Base-by-base conservation (phyloP, 805 yeast genomes). In the Barnettozyma pratensis region DNA sequence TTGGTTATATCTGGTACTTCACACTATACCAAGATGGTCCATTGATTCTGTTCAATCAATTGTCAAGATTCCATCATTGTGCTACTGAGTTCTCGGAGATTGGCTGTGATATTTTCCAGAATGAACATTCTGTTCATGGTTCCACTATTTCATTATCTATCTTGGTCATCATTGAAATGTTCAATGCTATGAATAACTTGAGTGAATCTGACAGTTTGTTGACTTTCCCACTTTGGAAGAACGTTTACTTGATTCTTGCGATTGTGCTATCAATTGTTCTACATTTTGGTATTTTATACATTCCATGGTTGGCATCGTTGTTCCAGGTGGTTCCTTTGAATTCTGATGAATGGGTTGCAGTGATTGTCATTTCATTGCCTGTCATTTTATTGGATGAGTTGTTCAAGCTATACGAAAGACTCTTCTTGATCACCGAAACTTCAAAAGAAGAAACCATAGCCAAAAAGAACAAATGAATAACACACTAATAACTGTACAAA, bases 1-100 rank as follows among this genome's bases (percentile, higher is more conserved):
- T 67, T 46, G 74, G 74, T 7, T 70, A 70, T 46, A 66, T 64
- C 12, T 70, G 74, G 74, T 67, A 66, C 59, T 70, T 68, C 53
- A 45, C 69, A 45, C 56, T 48, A 43, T 64, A 65, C 45, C 45
- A 51, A 7, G 54, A 58, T 14, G 74, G 74, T 5, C 74, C 74
- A n/a, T 62, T 59, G 47, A 65, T 70, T 31, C 40, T 64, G 6
- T 70, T 56, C 50, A 14, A 49, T 37, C 66, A 69, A 49, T 55
- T 70, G 37, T 62, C 70, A 8, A 64, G 64, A 45, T 69, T 69
- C 59, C 72, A 68, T 37, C 56, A 62, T 41, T 69, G 74, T 47
- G 47, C 62, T 7, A 25, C 49, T 4, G 59, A 59, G 5, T 61
- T 62, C 54, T 61, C 67, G 26, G 61, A 59, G 40, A 58, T 69